A percentile compares a stretch with the other conserved stretches of the same genome.
phyloP scores from a whole-genome alignment of 345 rosid species.

The Linum usitatissimum region DNA sequence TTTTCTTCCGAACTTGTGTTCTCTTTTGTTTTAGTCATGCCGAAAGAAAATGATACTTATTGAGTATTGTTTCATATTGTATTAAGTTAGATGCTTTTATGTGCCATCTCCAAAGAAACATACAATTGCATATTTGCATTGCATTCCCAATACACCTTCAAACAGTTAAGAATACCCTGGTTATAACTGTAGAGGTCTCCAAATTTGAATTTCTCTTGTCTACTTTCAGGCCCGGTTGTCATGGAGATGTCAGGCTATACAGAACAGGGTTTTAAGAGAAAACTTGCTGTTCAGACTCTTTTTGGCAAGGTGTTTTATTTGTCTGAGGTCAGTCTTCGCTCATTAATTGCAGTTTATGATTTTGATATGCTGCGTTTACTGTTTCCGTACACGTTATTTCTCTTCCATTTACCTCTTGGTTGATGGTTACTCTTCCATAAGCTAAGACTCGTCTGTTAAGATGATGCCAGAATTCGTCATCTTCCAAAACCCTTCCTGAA shows the following conservation, averaged over 20 bases:
- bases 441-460: background rate
- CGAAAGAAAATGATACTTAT: background rate
- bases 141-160: background rate
- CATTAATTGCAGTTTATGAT: conserved; percentile 3
- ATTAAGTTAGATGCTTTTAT: background rate
- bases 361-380: background rate
- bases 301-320: conserved; percentile 86
- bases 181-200: conserved; percentile 1
- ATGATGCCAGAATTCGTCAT: background rate
- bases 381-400: background rate
- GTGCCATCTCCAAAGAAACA: background rate
- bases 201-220: conserved; percentile 10
- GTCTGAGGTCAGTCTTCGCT: conserved; percentile 47
- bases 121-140: background rate
- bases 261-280: conserved; percentile 82
- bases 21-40: background rate
- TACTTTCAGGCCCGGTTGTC: conserved; percentile 73
- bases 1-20: background rate
- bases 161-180: background rate
- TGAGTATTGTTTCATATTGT: background rate
- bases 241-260: conserved; percentile 74
- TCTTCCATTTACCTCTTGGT: background rate
- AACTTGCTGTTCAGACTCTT: conserved; percentile 80
- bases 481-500: background rate
- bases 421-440: background rate